Conservation (phyloP, 169 alveolate genomes). For the Pseudocohnilembus persalinus region DNA sequence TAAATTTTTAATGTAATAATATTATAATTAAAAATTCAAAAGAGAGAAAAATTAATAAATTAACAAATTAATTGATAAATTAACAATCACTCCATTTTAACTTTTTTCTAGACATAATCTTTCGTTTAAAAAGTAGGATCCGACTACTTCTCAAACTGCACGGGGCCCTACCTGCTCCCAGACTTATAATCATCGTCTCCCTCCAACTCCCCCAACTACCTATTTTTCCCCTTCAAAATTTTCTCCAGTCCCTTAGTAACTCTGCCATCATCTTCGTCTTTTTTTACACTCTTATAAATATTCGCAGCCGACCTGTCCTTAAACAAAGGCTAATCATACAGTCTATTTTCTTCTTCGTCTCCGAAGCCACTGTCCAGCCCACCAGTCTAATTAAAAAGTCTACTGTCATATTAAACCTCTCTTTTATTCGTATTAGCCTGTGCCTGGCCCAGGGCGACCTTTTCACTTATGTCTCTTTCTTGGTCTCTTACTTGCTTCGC, state of each 20-base stretch:
- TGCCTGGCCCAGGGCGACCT: constrained; percentile 94
- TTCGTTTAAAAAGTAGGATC: not conserved
- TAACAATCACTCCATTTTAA: too few relatives aligned
- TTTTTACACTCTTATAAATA: constrained; percentile 50
- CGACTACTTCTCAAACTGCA: not conserved
- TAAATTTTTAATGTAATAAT: too few relatives aligned
- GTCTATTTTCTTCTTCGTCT: constrained; percentile 87
- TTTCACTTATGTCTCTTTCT: constrained; percentile 93
- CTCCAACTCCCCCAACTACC: not conserved
- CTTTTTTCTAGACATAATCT: too few relatives aligned
- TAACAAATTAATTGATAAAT: too few relatives aligned
- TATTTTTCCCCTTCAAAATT: not conserved
- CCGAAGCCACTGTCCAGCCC: constrained; percentile 93
- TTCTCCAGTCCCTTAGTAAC: not conserved
- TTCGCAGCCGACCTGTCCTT: constrained; percentile 74
- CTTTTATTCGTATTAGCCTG: constrained; percentile 63
- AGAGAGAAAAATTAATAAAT: too few relatives aligned
- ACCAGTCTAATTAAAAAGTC: constrained; percentile 86
- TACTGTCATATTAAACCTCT: constrained; percentile 84
- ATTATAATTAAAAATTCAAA: too few relatives aligned
- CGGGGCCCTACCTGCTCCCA: not conserved
- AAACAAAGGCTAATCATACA: constrained; percentile 92
- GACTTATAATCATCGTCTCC: not conserved
- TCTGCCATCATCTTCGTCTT: constrained; percentile 38
- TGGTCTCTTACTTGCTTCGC: constrained; percentile 84